Evolutionary conservation across 2,329 filamentous ascomycete genomes (phyloP).

Genomic region (Cordyceps pruinosa): DNA sequence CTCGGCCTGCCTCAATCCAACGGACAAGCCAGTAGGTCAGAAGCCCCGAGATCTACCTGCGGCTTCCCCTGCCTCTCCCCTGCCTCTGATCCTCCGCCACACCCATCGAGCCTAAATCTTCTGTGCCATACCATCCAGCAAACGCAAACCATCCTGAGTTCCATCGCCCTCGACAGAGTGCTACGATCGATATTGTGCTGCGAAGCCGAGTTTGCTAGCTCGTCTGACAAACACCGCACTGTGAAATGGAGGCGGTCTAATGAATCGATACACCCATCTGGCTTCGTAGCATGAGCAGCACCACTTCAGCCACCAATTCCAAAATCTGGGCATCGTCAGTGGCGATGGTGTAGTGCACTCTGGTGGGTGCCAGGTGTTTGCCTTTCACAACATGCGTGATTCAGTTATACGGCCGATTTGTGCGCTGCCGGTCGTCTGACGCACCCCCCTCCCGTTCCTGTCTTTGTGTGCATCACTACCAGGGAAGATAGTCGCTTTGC

Average conservation of each 20-base stretch:
- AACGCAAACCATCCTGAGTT: neutral
- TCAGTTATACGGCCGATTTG: slow-evolving; percentile 11
- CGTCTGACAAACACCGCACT: neutral
- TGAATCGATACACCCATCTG: neutral
- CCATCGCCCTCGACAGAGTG: neutral
- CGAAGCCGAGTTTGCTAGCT: neutral
- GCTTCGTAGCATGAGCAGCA: neutral
- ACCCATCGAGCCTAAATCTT: neutral
- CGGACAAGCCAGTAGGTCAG: neutral
- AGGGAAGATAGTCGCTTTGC: neutral
- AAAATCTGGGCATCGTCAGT: neutral
- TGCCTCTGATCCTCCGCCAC: neutral
- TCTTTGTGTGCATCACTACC: neutral
- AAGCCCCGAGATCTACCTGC: neutral
- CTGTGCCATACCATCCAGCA: neutral
- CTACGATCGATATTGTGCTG: neutral
- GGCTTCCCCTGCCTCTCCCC: neutral
- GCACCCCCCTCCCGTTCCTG: neutral
- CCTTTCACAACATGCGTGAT: slow-evolving; percentile 1
- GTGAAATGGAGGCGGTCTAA: neutral
- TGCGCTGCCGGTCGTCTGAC: neutral
- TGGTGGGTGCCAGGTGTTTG: neutral
- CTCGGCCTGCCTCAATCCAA: neutral
- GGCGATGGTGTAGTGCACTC: neutral
- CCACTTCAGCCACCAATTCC: neutral